Evolutionary conservation across 208 protist species (phyloP), one percentile per base, ranked within the genome.

Genomic region (Wallacemonas sp.): DNA sequence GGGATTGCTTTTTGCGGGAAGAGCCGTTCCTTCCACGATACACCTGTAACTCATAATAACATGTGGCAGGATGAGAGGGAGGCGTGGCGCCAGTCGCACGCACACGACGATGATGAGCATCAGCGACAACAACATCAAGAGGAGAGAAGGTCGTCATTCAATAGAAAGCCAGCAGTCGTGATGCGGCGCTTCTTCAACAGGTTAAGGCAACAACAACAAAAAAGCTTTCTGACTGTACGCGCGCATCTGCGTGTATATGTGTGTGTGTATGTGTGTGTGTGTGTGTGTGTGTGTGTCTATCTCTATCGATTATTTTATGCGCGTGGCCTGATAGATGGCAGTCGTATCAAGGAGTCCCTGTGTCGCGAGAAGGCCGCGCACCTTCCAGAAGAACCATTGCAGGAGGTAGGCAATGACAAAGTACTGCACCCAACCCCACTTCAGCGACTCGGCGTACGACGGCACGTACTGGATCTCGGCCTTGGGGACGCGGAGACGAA

Each of bases 371-470:
- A 91, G 10, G 34, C 85, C 81, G 53, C 85, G 81, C 38, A 92
- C 27, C 68, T 76, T 61, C 85, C 84, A 92, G 26, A 95, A 42
- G 29, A 91, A 26, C 81, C 81, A 88, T 66, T 91, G 82, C 27
- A 95, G 29, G 29, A 83, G 21, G 52, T 82, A 91, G 37, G 78
- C 85, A 63, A 92, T 83, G 53, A 68, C 70, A 42, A 90, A 92
- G 69, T 92, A 92, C 69, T 95, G 89, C 26, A 95, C 68, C 85
- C 85, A 95, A 15, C 66, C 83, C 81, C 79, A 92, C 78, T 95
- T 95, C 44, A 95, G 54, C 13, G 62, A 50, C 70, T 92, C 85
- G 41, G 65, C 63, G 62, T 75, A 84, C 4, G 83, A 89, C 13
- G 89, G 83, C 33, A 79, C 63, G 63, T 92, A 91, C 13, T 44